Evolutionary conservation across 129 eudicot species (phyloP), one percentile per base, ranked within the genome.

Genomic region (Flaveria linearis): DNA sequence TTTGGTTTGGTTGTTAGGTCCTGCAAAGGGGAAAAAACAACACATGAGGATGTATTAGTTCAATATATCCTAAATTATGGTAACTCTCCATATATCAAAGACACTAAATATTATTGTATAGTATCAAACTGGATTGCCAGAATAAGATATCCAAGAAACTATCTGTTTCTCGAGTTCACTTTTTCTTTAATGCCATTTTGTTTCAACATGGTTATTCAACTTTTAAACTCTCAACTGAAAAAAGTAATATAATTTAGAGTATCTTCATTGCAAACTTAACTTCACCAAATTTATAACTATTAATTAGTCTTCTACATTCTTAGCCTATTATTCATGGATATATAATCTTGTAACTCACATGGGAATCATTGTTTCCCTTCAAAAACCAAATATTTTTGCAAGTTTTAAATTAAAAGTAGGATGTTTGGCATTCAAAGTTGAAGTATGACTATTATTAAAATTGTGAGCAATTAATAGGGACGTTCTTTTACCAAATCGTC

Each of bases 1-100:
- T 84, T 94, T 2, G 92, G 98, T 72, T 49, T 87, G 68, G 25
- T 70, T 10, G 73, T 67, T 76, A 94, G 68, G 80, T 94, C 98
- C 98, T 94, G 89, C 82, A 76, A 75, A 84, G 68, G 73, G 3
- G 25, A 73, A 73, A 10, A 68, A 52, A 71, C 64, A 14, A 43
- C 10, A 43, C 46, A 26, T 14, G 16, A 50, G 42, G 22, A 9
- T 65, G 49, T 20, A 22, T 74, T 58, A 58, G 68, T 69, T n/a
- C 25, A 72, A 51, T 9, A 71, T 23, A 36, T 63, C 69, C 69
- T 63, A 28, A 30, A 63, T 33, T 14, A 28, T 28, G 69, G 46
- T 63, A 63, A 60, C 39, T 13, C 26, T 11, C 64, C 33, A 18
- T 18, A 57, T 60, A 2, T 30, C 36, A 30, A 26, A 25, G 25